Conservation (phyloP, 2,329 filamentous ascomycete genomes). For the Pyrenophora seminiperda region DNA sequence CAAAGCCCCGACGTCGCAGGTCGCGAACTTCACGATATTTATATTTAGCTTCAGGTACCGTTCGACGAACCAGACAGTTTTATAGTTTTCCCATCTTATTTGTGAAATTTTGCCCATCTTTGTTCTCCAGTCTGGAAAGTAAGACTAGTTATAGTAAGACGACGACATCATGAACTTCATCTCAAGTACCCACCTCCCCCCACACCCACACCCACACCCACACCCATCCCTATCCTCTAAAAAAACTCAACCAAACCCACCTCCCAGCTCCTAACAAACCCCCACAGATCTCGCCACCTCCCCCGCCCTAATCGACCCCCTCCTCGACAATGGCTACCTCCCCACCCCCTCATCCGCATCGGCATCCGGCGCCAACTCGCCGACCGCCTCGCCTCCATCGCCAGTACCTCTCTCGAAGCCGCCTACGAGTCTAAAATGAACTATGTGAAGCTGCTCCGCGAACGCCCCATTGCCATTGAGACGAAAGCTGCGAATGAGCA, state of each 20-base stretch:
- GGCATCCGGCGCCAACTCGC: conserved; percentile 70
- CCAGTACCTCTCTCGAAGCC: conserved; percentile 58
- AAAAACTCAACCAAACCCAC: background rate
- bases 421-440: conserved; percentile 66
- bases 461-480: conserved; percentile 69
- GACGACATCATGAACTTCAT: conserved; percentile 40
- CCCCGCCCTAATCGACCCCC: conserved; percentile 36
- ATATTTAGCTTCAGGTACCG: conserved; percentile 1
- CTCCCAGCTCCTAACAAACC: background rate
- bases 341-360: conserved; percentile 64
- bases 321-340: conserved; percentile 71
- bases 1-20: conserved; percentile 27
- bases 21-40: too few relatives aligned
- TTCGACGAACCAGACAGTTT: background rate
- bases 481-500: conserved; percentile 69
- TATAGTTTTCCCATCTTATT: background rate
- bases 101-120: background rate
- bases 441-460: conserved; percentile 65
- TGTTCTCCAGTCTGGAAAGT: too few relatives aligned
- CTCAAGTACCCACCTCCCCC: conserved; percentile 33
- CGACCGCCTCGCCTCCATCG: conserved; percentile 63
- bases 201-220: too few relatives aligned
- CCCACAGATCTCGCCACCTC: conserved; percentile 32
- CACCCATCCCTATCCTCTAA: too few relatives aligned
- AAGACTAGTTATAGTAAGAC: too few relatives aligned